Evolutionary conservation across 495 filamentous ascomycete genomes (phyloP), one percentile per base, ranked within the genome.

Genomic region (Lindgomyces ingoldianus): DNA sequence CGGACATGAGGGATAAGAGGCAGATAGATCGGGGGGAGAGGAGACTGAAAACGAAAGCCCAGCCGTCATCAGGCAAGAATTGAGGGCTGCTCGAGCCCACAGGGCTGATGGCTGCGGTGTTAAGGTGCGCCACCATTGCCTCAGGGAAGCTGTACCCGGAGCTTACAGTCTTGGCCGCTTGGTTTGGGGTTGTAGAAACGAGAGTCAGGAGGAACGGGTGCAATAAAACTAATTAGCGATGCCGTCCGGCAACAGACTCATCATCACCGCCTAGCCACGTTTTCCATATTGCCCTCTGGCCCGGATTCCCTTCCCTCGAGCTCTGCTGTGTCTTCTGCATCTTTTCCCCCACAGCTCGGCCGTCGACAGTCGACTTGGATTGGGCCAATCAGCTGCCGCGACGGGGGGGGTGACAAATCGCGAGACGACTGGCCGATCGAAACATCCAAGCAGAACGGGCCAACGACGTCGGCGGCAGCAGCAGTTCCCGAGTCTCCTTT

Each of bases 381-480:
- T 12, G 50, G 39, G 53, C 61, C 51, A 64, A 64, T 57, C 36
- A 56, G 49, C 24, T n/a, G 3, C 36, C 19, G 47, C 60, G 18
- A 57, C 22, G 11, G 27, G 51, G 11, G 27, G 51, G 30, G 42
- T 59, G 53, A 64, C 62, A 64, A 59, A 64, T 64, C 18, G 33
- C 62, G 52, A 64, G 42, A 56, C 51, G 52, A 18, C 50, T 36
- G 41, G 48, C 48, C 50, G 30, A 63, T 63, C 50, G 60, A 63
- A 49, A 63, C 51, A 56, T 53, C 21, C 25, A 18, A 25, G n/a
- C 21, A 41, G 25, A 25, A 41, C 2, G 4, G 18, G 44, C 6
- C 44, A n/a, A 47, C 14, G 44, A 47, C 44, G 21, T 24, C 44
- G 21, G 44, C 44, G 44, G 21, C 44, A 24, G 14, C 44, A 24